Conservation (phyloP, 2,329 filamentous ascomycete species). For the Microsporum canis region DNA sequence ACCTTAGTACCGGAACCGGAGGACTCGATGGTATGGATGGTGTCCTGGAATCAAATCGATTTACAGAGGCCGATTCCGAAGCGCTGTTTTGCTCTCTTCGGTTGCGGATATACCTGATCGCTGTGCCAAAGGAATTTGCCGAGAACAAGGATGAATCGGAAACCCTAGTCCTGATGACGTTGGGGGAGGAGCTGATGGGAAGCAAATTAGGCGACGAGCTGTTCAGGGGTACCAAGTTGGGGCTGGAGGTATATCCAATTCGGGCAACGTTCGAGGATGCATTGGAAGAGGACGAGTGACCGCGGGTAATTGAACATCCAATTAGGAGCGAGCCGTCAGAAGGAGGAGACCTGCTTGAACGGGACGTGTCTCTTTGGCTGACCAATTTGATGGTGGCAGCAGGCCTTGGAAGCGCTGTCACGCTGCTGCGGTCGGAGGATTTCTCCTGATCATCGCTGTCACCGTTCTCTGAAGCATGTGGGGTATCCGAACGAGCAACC, state of each 20-base stretch:
- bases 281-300: slow-evolving; percentile 15
- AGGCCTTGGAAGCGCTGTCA: slow-evolving; percentile 19
- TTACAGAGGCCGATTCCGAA: slow-evolving; percentile 22
- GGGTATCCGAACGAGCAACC: slow-evolving; percentile 11
- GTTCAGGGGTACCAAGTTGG: slow-evolving; percentile 30
- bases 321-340: slow-evolving; percentile 7
- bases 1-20: slow-evolving; percentile 24
- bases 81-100: slow-evolving; percentile 23
- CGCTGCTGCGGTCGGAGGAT: slow-evolving; percentile 14
- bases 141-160: slow-evolving; percentile 32
- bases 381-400: slow-evolving; percentile 29
- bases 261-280: slow-evolving; percentile 32
- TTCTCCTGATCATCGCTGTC: slow-evolving; percentile 18
- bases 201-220: slow-evolving; percentile 31
- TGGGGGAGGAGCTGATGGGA: slow-evolving; percentile 20
- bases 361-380: slow-evolving; percentile 22
- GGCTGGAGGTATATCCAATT: slow-evolving; percentile 29
- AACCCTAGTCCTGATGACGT: slow-evolving; percentile 22
- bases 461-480: slow-evolving; percentile 12
- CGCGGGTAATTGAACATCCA: slow-evolving; percentile 17
- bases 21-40: slow-evolving; percentile 33
- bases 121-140: slow-evolving; percentile 32
- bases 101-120: slow-evolving; percentile 28
- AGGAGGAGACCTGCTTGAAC: slow-evolving; percentile 14
- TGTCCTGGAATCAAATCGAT: slow-evolving; percentile 19